Percentiles rank a stretch among this genome's conserved stretches.
phyloP scores from a whole-genome alignment of 257 asterid species.

The Anisodus acutangulus region DNA sequence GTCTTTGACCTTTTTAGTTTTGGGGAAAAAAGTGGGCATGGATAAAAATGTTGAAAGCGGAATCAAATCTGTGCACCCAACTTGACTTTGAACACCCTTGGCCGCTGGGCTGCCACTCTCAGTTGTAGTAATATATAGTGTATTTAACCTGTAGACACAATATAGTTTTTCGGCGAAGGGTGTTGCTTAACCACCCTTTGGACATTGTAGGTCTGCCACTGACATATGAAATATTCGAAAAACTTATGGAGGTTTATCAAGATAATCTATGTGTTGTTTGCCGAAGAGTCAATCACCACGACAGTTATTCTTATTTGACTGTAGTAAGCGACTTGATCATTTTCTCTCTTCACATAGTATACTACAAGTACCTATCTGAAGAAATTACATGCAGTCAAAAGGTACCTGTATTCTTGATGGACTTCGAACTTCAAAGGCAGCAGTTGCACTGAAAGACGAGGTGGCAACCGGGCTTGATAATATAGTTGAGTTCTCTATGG shows the following conservation, averaged over 20 bases:
- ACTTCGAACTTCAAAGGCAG: slow-evolving; percentile 75
- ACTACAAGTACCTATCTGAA: neutral
- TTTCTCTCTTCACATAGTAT: neutral
- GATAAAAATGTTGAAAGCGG: neutral
- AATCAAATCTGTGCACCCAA: neutral
- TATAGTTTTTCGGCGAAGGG: neutral
- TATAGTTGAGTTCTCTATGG: slow-evolving; percentile 69
- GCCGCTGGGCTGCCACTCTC: neutral
- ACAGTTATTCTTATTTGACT: neutral
- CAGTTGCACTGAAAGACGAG: slow-evolving; percentile 73
- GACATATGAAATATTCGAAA: no score
- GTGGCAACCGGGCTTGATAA: slow-evolving; percentile 70
- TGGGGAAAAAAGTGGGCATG: no score
- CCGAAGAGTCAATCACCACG: no score
- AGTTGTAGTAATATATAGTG: neutral
- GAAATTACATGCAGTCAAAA: neutral
- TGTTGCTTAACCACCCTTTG: neutral
- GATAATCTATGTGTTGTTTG: no score
- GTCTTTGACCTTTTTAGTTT: no score
- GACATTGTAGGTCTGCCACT: neutral
- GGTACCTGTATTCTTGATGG: slow-evolving; percentile 84
- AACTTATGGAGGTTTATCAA: no score
- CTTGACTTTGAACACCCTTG: neutral
- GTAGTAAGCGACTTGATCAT: neutral
- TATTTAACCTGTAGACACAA: neutral